Evolutionary conservation across 1,139 yeast species (phyloP), one percentile per base, ranked within the genome.

Genomic region (Hemisphaericaspora xylanilytica): DNA sequence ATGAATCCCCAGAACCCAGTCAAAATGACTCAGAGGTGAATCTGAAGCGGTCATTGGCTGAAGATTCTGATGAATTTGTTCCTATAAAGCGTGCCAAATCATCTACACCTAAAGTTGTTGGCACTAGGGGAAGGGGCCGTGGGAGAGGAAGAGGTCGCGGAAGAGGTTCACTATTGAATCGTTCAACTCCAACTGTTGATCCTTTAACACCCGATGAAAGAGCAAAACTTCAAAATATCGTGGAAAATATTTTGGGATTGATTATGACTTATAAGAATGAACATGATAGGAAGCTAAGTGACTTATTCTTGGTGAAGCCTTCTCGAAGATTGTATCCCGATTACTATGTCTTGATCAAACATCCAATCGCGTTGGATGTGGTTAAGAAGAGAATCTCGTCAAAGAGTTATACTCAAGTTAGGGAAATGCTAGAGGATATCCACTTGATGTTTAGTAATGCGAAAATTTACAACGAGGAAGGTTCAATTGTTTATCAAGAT

Each of bases 391-490:
- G 86, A 50, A 69, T 87, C 36, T 67, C 70, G 34, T 61, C 72
- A 24, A 68, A 63, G 38, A 67, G 75, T 6, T 86, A 87, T 54
- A 65, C 67, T 20, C 60, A 67, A 6, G 60, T 82, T 35, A 71
- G 77, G 27, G 90, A 84, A 48, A 75, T 85, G 43, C 61, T 81
- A 40, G 85, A 77, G 46, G 96, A 87, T 55, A 66, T 87, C 41
- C 83, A 82, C 48, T 71, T 81, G 49, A 85, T 90, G 78, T 85
- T 86, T 59, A 72, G 77, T 42, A 90, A 90, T 60, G 97, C 97
- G 2, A 73, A 82, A 46, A 76, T 78, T n/a, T 90, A 88, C 58
- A 90, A 90, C 53, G 94, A 88, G 53, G 96, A 86, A 57, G 96
- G 95, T 0, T 86, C 96, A 1, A 60, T 82, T 43, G 88, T 90